Conservation (phyloP, 495 filamentous ascomycete genomes). For the Emericellopsis terricola region DNA sequence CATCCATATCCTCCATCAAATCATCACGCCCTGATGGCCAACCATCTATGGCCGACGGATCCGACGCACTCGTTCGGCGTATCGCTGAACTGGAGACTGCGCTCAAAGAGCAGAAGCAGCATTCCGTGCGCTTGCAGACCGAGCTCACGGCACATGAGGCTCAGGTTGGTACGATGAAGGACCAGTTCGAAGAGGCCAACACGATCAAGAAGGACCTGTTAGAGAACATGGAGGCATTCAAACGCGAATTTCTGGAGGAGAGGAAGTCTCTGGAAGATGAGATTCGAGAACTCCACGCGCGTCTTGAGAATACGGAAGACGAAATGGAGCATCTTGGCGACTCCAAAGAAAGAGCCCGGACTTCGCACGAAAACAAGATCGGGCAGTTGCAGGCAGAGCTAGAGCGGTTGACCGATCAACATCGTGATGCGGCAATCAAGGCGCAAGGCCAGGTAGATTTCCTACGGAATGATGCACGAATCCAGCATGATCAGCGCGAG, state of each 20-base stretch:
- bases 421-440: slow-evolving; percentile 36
- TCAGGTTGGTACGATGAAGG: slow-evolving; percentile 45
- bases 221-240: slow-evolving; percentile 81
- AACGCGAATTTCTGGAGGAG: slow-evolving; percentile 74
- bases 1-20: slow-evolving; percentile 23
- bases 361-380: slow-evolving; percentile 46
- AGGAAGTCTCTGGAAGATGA: slow-evolving; percentile 65
- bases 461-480: slow-evolving; percentile 34
- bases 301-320: slow-evolving; percentile 75
- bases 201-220: slow-evolving; percentile 90
- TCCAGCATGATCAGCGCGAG: slow-evolving; percentile 34
- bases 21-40: slow-evolving; percentile 6
- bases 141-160: slow-evolving; percentile 38
- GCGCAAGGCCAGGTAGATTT: slow-evolving; percentile 33
- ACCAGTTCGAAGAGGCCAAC: slow-evolving; percentile 61
- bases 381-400: slow-evolving; percentile 54
- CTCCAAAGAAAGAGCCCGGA: slow-evolving; percentile 59
- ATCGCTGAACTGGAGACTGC: slow-evolving; percentile 73
- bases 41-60: slow-evolving; percentile 8
- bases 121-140: slow-evolving; percentile 34
- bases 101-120: slow-evolving; percentile 37
- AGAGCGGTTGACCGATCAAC: slow-evolving; percentile 36
- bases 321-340: slow-evolving; percentile 75
- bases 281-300: slow-evolving; percentile 51
- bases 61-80: slow-evolving; percentile 26